phyloP scores from a whole-genome alignment of 2,329 filamentous ascomycete genomes.

The Colletotrichum theobromicola region DNA sequence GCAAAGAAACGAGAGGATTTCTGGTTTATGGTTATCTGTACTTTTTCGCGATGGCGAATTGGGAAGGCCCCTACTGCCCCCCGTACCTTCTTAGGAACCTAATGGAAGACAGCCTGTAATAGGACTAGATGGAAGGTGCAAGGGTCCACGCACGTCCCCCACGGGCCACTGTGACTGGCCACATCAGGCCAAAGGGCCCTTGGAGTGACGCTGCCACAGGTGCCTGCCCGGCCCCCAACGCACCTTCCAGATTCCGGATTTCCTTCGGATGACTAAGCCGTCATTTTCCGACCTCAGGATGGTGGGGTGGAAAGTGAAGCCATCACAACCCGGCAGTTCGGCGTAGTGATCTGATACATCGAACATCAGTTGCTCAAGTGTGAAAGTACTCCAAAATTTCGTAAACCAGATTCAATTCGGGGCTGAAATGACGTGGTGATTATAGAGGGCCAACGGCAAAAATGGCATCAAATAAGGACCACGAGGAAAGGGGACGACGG shows the following conservation, averaged over 20 bases:
- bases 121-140: neutral
- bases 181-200: neutral
- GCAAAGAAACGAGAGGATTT: neutral
- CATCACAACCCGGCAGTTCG: too few species aligned
- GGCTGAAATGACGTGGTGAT: too few species aligned
- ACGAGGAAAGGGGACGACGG: too few species aligned
- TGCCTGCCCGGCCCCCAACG: neutral
- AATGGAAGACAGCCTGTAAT: neutral
- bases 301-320: neutral
- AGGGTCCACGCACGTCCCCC: neutral
- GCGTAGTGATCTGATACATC: too few species aligned
- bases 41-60: slow-evolving; percentile 21
- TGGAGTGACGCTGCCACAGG: neutral
- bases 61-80: neutral
- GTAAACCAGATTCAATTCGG: too few species aligned
- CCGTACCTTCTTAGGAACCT: neutral
- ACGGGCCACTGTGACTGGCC: neutral
- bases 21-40: slow-evolving; percentile 14
- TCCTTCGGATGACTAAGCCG: neutral
- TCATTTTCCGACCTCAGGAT: neutral
- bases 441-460: too few species aligned
- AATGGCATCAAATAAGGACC: too few species aligned
- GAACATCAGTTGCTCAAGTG: too few species aligned
- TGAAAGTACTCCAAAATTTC: too few species aligned
- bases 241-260: neutral